phyloP scores from a whole-genome alignment of 176 grass and related monocot genomes.

The Alloteropsis semialata region DNA sequence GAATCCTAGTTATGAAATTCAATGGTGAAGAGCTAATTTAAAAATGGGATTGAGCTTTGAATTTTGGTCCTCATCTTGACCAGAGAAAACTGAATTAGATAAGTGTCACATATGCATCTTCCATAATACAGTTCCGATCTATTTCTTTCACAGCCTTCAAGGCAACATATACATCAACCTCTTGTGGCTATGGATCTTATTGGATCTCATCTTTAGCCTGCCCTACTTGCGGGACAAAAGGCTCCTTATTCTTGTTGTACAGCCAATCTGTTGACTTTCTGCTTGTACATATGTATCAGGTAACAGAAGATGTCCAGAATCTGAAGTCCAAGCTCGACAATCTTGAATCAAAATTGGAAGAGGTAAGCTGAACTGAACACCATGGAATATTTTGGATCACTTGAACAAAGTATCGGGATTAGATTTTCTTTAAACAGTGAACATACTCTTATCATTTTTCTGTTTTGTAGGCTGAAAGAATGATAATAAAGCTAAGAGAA shows the following conservation, averaged over 20 bases:
- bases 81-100: background rate
- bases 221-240: background rate
- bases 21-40: background rate
- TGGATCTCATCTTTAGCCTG: background rate
- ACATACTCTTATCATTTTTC: conserved; percentile 5
- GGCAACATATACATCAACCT: background rate
- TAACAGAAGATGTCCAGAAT: conserved; percentile 86
- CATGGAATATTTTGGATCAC: conserved; percentile 16
- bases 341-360: conserved; percentile 85
- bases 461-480: conserved; percentile 78
- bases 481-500: conserved; percentile 69
- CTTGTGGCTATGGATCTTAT: background rate
- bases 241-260: background rate
- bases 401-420: conserved; percentile 5
- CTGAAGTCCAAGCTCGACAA: conserved; percentile 74
- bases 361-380: conserved; percentile 51
- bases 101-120: background rate
- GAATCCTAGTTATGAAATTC: background rate
- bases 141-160: background rate
- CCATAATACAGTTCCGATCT: background rate
- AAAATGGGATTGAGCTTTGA: background rate
- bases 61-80: background rate
- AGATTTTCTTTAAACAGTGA: conserved; percentile 2
- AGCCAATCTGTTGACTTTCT: conserved; percentile 6
- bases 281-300: conserved; percentile 57